These are phyloP conservation scores for Scutellaria baicalensis DNA, from an alignment of 257 asterid genomes.

Conservation along the genomic window DNA sequence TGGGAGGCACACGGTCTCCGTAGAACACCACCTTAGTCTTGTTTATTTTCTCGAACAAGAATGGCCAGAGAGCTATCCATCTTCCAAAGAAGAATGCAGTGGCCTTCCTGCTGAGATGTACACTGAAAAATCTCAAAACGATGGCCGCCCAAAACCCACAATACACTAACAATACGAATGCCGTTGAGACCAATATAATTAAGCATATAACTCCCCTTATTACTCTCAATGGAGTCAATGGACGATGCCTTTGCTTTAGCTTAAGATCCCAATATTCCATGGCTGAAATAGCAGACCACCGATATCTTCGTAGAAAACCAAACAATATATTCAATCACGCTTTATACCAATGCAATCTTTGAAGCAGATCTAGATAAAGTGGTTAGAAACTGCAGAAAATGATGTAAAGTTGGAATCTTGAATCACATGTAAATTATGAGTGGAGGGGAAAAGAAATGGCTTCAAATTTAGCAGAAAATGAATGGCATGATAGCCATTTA, in stretches of 20 bases:
- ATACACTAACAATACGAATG: slow-evolving; percentile 62
- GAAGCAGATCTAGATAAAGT: slow-evolving; percentile 10
- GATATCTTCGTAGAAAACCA: neutral
- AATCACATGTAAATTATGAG: neutral
- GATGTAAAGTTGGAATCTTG: neutral
- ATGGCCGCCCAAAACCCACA: slow-evolving; percentile 62
- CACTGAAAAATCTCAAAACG: slow-evolving; percentile 46
- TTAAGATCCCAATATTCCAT: slow-evolving; percentile 36
- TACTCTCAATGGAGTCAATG: slow-evolving; percentile 43
- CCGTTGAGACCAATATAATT: slow-evolving; percentile 47
- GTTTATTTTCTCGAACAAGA: slow-evolving; percentile 71
- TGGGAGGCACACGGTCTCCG: slow-evolving; percentile 61
- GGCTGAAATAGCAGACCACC: neutral
- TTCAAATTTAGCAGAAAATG: neutral
- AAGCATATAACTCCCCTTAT: slow-evolving; percentile 65
- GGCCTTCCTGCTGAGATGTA: slow-evolving; percentile 56
- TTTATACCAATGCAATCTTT: neutral
- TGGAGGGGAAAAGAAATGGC: neutral
- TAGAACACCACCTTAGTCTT: slow-evolving; percentile 70
- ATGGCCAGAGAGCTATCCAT: slow-evolving; percentile 94
- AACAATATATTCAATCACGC: neutral
- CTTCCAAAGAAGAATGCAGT: slow-evolving; percentile 64
- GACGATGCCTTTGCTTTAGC: slow-evolving; percentile 33
- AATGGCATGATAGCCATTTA: neutral
- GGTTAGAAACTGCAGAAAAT: slow-evolving; percentile 3